Conservation (phyloP, 2,329 filamentous ascomycete species). For the Alternaria viburni region DNA sequence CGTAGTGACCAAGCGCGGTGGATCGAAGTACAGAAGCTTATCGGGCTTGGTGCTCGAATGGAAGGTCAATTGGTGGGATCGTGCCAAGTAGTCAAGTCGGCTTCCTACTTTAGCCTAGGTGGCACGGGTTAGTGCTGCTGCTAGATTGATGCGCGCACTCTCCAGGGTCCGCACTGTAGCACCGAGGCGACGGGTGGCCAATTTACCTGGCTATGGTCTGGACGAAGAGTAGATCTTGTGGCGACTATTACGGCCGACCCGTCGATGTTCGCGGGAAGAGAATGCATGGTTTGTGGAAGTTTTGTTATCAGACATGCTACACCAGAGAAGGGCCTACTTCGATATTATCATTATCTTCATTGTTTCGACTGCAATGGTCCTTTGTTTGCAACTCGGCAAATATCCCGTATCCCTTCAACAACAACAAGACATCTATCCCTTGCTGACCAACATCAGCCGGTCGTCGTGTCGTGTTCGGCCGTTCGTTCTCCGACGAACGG, state of each 20-base stretch:
- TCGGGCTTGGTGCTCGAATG: slow-evolving; percentile 2
- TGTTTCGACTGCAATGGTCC: background rate
- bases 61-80: background rate
- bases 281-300: background rate
- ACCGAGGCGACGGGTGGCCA: background rate
- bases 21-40: slow-evolving; percentile 2
- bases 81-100: background rate
- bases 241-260: background rate
- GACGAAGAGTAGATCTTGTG: background rate
- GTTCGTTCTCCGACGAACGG: background rate
- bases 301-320: background rate
- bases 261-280: background rate
- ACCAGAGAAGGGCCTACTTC: background rate
- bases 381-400: background rate
- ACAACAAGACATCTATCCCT: background rate
- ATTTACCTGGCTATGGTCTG: background rate
- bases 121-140: background rate
- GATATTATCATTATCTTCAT: background rate
- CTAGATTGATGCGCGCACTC: background rate
- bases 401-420: background rate
- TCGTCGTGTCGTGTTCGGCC: background rate
- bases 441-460: background rate
- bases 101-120: slow-evolving; percentile 5
- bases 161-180: background rate
- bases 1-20: background rate